phyloP scores from a whole-genome alignment of 2,329 filamentous ascomycete genomes.

The Beauveria medogensis region DNA sequence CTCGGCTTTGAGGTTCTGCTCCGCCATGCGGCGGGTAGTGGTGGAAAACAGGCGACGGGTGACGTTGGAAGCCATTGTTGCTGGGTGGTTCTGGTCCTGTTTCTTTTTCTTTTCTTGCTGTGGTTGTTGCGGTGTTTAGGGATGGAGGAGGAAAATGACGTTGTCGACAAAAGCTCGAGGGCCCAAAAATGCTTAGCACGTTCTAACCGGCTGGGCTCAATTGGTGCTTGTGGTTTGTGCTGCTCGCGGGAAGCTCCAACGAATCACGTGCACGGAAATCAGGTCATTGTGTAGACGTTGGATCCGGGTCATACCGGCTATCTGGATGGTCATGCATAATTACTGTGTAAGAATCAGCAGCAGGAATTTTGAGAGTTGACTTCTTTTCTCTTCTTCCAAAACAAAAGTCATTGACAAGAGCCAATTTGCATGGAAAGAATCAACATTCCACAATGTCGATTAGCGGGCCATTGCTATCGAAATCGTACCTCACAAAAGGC shows the following conservation, averaged over 20 bases:
- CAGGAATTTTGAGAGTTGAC: no score
- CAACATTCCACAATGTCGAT: no score
- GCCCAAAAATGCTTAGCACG: not conserved
- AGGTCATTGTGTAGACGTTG: not conserved
- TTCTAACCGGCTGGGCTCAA: not conserved
- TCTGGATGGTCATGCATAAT: not conserved
- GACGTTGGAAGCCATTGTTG: slow-evolving; percentile 43
- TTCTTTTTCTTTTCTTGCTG: not conserved
- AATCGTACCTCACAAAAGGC: not conserved
- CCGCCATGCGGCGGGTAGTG: slow-evolving; percentile 41
- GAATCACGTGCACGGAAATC: slow-evolving; percentile 11
- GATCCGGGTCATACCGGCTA: slow-evolving; percentile 6
- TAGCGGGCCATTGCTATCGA: not conserved
- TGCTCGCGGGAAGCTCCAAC: not conserved
- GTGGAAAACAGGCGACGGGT: slow-evolving; percentile 50
- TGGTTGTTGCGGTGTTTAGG: not conserved
- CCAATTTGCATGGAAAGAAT: no score
- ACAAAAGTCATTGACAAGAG: not conserved
- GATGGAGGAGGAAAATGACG: slow-evolving; percentile 1
- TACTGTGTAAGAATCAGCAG: not conserved
- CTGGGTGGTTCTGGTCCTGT: not conserved
- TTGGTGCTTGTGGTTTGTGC: not conserved
- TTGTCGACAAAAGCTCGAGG: not conserved
- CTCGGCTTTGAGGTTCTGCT: slow-evolving; percentile 47
- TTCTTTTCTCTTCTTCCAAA: no score